A percentile compares a stretch with the other conserved stretches of the same genome.
Conservation (phyloP, 768 basidiomycete species). For the Phlegmacium glaucopus region DNA sequence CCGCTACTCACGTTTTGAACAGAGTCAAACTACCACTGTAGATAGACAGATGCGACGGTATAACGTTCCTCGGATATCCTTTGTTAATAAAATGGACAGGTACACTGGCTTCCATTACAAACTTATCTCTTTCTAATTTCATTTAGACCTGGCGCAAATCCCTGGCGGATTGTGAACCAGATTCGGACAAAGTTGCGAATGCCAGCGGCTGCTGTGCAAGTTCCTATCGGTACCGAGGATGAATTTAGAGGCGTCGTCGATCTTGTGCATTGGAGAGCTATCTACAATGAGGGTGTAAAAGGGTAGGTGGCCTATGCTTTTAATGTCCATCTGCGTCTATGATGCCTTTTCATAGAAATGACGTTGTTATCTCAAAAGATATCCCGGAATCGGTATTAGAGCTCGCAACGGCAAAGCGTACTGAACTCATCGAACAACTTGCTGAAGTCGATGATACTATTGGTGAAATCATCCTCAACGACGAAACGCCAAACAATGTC, state of each 20-base stretch:
- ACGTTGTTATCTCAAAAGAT: slow-evolving; percentile 79
- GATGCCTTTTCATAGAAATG: slow-evolving; percentile 47
- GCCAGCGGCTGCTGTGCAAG: slow-evolving; percentile 90
- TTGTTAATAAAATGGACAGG: slow-evolving; percentile 99
- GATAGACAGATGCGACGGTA: slow-evolving; percentile 99
- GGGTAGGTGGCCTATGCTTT: slow-evolving; percentile 56
- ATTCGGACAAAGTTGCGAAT: slow-evolving; percentile 90
- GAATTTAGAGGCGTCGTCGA: slow-evolving; percentile 91
- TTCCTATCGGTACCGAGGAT: slow-evolving; percentile 90
- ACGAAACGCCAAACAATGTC: slow-evolving; percentile 65
- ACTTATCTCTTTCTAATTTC: neutral
- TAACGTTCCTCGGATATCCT: slow-evolving; percentile 88
- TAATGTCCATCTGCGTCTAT: neutral
- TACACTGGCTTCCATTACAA: slow-evolving; percentile 22
- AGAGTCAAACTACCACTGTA: slow-evolving; percentile 98
- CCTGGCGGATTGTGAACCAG: slow-evolving; percentile 91
- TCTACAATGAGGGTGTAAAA: slow-evolving; percentile 93
- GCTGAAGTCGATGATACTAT: slow-evolving; percentile 96
- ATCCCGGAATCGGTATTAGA: slow-evolving; percentile 76
- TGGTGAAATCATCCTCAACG: slow-evolving; percentile 87
- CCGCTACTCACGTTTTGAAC: slow-evolving; percentile 7
- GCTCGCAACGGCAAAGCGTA: slow-evolving; percentile 79
- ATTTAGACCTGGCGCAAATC: slow-evolving; percentile 89
- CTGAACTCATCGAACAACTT: slow-evolving; percentile 90
- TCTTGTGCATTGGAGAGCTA: slow-evolving; percentile 88